Percentiles rank a stretch among this genome's conserved stretches.
phyloP scores from a whole-genome alignment of 345 rosid genomes.

The Acer campestre region DNA sequence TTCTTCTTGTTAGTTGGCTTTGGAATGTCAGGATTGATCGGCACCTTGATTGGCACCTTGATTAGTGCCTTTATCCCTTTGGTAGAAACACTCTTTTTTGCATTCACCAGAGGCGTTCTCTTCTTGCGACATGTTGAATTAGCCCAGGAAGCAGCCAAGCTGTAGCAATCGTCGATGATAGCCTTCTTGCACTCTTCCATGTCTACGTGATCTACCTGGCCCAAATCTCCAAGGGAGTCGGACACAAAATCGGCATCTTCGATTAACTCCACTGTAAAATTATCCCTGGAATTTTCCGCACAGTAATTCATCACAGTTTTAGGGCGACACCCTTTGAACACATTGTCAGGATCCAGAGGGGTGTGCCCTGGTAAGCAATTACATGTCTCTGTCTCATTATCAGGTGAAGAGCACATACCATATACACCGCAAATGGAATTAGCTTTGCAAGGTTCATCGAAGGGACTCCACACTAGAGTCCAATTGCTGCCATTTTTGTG shows the following conservation, averaged over 20 bases:
- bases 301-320: slow-evolving; percentile 31
- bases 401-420: slow-evolving; percentile 27
- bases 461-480: slow-evolving; percentile 25
- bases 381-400: slow-evolving; percentile 25
- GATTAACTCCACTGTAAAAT: slow-evolving; percentile 25
- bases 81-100: slow-evolving; percentile 27
- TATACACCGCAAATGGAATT: slow-evolving; percentile 32
- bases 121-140: slow-evolving; percentile 25
- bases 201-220: slow-evolving; percentile 21
- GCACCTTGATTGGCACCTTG: slow-evolving; percentile 33
- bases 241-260: slow-evolving; percentile 30
- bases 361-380: slow-evolving; percentile 31
- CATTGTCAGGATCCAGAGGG: slow-evolving; percentile 22
- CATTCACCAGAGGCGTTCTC: slow-evolving; percentile 32
- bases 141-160: slow-evolving; percentile 27
- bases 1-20: slow-evolving; percentile 9
- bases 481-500: slow-evolving; percentile 19
- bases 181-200: slow-evolving; percentile 33
- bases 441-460: slow-evolving; percentile 22
- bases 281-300: slow-evolving; percentile 13
- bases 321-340: slow-evolving; percentile 31
- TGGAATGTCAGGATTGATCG: neutral
- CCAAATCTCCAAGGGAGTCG: slow-evolving; percentile 26
- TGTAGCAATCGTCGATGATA: slow-evolving; percentile 34
- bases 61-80: slow-evolving; percentile 29